phyloP scores from a whole-genome alignment of 2,329 filamentous ascomycete genomes.

The Trichoderma oligosporum region DNA sequence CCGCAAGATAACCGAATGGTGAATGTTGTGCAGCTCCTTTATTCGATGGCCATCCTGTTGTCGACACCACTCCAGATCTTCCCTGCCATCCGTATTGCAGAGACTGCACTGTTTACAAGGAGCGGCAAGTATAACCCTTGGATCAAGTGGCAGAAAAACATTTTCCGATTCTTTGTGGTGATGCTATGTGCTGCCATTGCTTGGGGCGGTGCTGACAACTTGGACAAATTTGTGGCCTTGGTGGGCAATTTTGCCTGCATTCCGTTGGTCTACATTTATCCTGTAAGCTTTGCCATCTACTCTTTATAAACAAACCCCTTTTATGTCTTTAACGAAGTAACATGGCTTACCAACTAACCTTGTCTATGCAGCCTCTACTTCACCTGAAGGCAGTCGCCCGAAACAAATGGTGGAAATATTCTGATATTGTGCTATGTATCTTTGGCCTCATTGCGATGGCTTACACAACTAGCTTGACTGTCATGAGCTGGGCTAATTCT shows the following conservation, averaged over 20 bases:
- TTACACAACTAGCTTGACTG: slow-evolving; percentile 84
- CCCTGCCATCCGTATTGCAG: slow-evolving; percentile 92
- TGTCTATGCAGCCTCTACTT: slow-evolving; percentile 66
- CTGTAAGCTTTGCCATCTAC: slow-evolving; percentile 61
- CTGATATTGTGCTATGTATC: slow-evolving; percentile 72
- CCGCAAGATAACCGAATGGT: slow-evolving; percentile 94
- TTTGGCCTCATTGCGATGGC: slow-evolving; percentile 85
- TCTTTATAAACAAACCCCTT: not conserved
- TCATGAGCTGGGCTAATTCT: slow-evolving; percentile 77
- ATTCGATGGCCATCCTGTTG: slow-evolving; percentile 94
- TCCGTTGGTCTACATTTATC: slow-evolving; percentile 94
- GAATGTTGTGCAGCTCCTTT: slow-evolving; percentile 93
- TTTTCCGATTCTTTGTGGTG: slow-evolving; percentile 91
- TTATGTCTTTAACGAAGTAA: not conserved
- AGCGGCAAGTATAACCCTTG: slow-evolving; percentile 97
- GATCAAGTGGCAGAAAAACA: slow-evolving; percentile 99
- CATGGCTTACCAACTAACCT: slow-evolving; percentile 30
- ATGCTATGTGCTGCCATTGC: slow-evolving; percentile 81
- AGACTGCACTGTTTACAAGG: slow-evolving; percentile 87
- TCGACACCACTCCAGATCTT: slow-evolving; percentile 96
- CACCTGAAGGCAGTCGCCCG: slow-evolving; percentile 79
- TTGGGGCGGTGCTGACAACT: slow-evolving; percentile 85
- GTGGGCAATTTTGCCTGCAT: slow-evolving; percentile 98
- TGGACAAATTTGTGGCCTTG: slow-evolving; percentile 95
- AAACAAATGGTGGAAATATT: slow-evolving; percentile 60